Percentiles rank a stretch among this genome's conserved stretches.
Conservation (phyloP, 1,284 basidiomycete genomes). For the Xerocomus minutiporus region DNA sequence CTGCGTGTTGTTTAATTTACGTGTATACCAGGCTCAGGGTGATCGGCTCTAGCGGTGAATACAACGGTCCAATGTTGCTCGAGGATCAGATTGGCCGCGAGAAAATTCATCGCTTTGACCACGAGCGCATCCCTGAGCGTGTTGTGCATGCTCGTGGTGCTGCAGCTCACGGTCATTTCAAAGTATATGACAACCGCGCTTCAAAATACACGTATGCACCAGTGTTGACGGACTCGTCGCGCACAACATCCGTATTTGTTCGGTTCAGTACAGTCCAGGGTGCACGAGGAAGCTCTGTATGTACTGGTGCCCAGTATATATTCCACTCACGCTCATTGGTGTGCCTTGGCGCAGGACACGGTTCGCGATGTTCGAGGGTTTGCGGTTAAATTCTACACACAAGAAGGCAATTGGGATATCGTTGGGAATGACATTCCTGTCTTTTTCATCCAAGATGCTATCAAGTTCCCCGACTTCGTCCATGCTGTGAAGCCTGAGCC, state of each 20-base stretch:
- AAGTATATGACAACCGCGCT: slow-evolving; percentile 59
- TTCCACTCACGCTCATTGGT: neutral
- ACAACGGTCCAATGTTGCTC: slow-evolving; percentile 52
- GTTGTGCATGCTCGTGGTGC: slow-evolving; percentile 75
- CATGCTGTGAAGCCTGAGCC: slow-evolving; percentile 82
- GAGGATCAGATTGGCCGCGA: slow-evolving; percentile 68
- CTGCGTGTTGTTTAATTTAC: slow-evolving; percentile 3
- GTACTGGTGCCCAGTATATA: neutral
- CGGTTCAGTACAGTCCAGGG: slow-evolving; percentile 83
- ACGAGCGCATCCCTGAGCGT: slow-evolving; percentile 82
- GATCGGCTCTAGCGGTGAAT: slow-evolving; percentile 35
- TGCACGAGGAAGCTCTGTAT: slow-evolving; percentile 64
- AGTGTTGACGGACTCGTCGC: slow-evolving; percentile 67
- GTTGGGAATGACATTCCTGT: slow-evolving; percentile 76
- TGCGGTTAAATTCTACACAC: slow-evolving; percentile 76
- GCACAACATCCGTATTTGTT: slow-evolving; percentile 70
- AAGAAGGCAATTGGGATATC: slow-evolving; percentile 79
- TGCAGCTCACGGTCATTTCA: slow-evolving; percentile 79
- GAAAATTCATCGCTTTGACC: slow-evolving; percentile 75
- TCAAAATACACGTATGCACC: slow-evolving; percentile 62
- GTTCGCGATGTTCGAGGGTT: slow-evolving; percentile 85
- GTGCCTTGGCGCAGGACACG: slow-evolving; percentile 47
- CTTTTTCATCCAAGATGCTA: slow-evolving; percentile 82
- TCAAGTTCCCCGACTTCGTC: slow-evolving; percentile 80
- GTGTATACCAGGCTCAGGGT: slow-evolving; percentile 47